Base-by-base conservation (phyloP, 2,329 filamentous ascomycete species). In the Botryotinia calthae region DNA sequence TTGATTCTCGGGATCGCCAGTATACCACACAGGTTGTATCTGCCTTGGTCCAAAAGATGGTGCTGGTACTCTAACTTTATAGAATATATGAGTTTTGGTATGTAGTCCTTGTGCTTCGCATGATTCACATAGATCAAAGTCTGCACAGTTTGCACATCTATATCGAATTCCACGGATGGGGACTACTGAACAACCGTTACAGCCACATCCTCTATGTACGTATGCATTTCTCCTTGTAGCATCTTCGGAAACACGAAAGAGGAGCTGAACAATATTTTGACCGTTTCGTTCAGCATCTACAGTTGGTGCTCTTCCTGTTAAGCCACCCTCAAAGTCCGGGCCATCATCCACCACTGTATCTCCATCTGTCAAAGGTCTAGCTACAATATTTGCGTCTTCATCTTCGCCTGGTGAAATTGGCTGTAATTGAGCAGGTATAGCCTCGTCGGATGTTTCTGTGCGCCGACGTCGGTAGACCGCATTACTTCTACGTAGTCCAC, bases 51-150 rank as follows among this genome's bases (percentile, higher is more conserved):
- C 92, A 72, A 97, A 90, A 44, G 94, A 92, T 0, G 95, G 94
- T 1, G 94, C 92, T 1, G 96, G 96, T 18, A 98, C 91, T 72
- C 91, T 91, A 79, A 99, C 93, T 82, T 98, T 98, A 86, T 97
- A 97, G 83, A 99, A 98, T 63, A 98, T 89, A 82, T 99, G 96
- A 1, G 94, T 97, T 81, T 95, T 97, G 80, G 97, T 95, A 73
- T 81, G 80, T 2, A 91, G 83, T 34, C 89, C 88, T 77, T 90
- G 89, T 8, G 93, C 89, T 83, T 99, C 95, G 83, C 96, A 99
- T 12, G 91, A 91, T 80, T 98, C 94, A 84, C 96, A 99, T 2
- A 99, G 88, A 81, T 99, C 96, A 80, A 94, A 98, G 82, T 99
- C 95, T 76, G 93, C 90, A 81, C 96, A 99, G 83, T 99, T 98